Evolutionary conservation across 140 eudicot species (phyloP).

Genomic region (Eryngium alpinum): DNA sequence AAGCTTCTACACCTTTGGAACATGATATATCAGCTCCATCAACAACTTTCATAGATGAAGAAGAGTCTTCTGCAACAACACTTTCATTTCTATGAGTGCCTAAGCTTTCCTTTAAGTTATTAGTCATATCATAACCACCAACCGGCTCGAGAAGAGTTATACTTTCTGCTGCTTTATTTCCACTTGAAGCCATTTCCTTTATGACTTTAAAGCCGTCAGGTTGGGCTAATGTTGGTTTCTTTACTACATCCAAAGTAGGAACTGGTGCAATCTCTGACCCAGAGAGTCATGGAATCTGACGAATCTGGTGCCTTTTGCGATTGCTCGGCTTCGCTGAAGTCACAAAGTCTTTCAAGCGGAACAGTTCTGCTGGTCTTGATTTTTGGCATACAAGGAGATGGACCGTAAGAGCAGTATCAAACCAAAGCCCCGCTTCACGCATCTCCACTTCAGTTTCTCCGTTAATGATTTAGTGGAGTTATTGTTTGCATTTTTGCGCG

Average conservation of each 20-base stretch:
- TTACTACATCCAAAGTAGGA: slow-evolving; percentile 21
- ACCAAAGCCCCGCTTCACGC: slow-evolving; percentile 73
- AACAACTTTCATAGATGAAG: slow-evolving; percentile 22
- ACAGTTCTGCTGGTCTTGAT: slow-evolving; percentile 59
- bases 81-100: slow-evolving; percentile 21
- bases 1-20: slow-evolving; percentile 39
- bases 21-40: slow-evolving; percentile 6
- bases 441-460: slow-evolving; percentile 62
- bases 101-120: slow-evolving; percentile 17
- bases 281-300: slow-evolving; percentile 24
- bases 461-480: slow-evolving; percentile 3
- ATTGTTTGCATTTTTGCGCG: not conserved
- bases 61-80: slow-evolving; percentile 22
- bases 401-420: slow-evolving; percentile 61
- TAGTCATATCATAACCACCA: slow-evolving; percentile 27
- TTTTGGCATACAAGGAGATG: slow-evolving; percentile 85
- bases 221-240: slow-evolving; percentile 24
- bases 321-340: slow-evolving; percentile 46
- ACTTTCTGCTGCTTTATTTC: slow-evolving; percentile 20
- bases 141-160: slow-evolving; percentile 23
- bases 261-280: slow-evolving; percentile 5
- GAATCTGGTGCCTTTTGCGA: slow-evolving; percentile 34
- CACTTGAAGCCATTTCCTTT: slow-evolving; percentile 25
- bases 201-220: slow-evolving; percentile 18
- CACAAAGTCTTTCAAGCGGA: slow-evolving; percentile 58